Base-by-base conservation (phyloP, 345 rosid species). In the Camelina sativa region DNA sequence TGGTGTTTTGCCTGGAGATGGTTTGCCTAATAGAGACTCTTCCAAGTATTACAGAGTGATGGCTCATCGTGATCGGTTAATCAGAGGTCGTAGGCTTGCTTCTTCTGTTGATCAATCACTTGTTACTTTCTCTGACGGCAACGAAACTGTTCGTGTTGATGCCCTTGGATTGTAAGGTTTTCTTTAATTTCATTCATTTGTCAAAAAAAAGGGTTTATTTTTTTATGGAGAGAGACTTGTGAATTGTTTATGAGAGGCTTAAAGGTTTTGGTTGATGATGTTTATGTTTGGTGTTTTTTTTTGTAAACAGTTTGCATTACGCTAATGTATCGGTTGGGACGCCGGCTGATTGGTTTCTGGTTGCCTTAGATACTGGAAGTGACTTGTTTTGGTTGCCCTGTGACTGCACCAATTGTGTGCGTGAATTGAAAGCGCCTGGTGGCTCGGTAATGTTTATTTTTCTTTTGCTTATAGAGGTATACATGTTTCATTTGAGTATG, bases 311-410 rank as follows among this genome's bases (percentile, higher is more conserved):
- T 72, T 88, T 95, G 72, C 86, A 95, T 84, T 95, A 90, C 65
- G 97, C 93, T 6, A 87, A 92, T 73, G 90, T 95, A 34, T 75
- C 92, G 0, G 77, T 95, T 22, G 99, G 99, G 76, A 88, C 85
- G 41, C 99, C 97, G 7, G 66, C 84, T 72, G 63, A 81, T 52
- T 86, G 87, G 53, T 95, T 76, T 82, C 62, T 95, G 63, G 99
- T 92, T 59, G 99, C 99, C 30, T 67, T 92, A 43, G 99, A 95
- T 78, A 95, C 97, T 4, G 99, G 99, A 46, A 95, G 98, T 73
- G 91, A 90, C 78, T 83, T 90, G 77, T 92, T 95, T 72, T 95
- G 99, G 99, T 73, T 95, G 69, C 98, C 99, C 10, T 95, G 99
- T 46, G 91, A 95, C 66, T 95, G 98, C 73, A 28, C 35, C 17